Percentiles rank a stretch among this genome's conserved stretches.
phyloP scores from a whole-genome alignment of 495 filamentous ascomycete genomes.

The Aspergillus olivimuriae region DNA sequence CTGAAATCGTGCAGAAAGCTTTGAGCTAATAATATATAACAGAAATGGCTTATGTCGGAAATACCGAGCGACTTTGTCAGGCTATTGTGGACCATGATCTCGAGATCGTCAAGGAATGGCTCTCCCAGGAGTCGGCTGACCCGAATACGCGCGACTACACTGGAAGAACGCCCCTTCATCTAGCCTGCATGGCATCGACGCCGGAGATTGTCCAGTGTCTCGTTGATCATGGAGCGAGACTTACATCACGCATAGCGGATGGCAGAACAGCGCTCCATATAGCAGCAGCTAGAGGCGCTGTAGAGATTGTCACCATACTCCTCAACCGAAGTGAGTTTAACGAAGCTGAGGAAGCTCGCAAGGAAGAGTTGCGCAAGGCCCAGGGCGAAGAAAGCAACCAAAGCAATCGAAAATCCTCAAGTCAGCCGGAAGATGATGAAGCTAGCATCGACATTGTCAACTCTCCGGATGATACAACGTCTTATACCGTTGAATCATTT shows the following conservation, averaged over 20 bases:
- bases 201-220: constrained; percentile 63
- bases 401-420: constrained; percentile 24
- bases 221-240: constrained; percentile 64
- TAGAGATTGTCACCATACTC: constrained; percentile 62
- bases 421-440: constrained; percentile 29
- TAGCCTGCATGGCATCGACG: constrained; percentile 61
- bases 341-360: constrained; percentile 57
- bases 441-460: constrained; percentile 36
- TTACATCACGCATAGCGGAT: constrained; percentile 67
- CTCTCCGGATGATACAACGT: constrained; percentile 24
- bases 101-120: constrained; percentile 61
- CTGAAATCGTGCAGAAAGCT: neutral
- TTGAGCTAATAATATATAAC: neutral
- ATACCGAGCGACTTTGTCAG: constrained; percentile 63
- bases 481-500: constrained; percentile 55
- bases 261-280: constrained; percentile 74
- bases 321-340: constrained; percentile 64
- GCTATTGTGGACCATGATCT: constrained; percentile 67
- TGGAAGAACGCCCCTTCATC: constrained; percentile 72
- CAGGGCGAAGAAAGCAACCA: constrained; percentile 34
- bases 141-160: constrained; percentile 66
- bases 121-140: constrained; percentile 52
- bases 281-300: constrained; percentile 60
- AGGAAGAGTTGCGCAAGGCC: constrained; percentile 41
- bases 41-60: constrained; percentile 66